A percentile compares a stretch with the other conserved stretches of the same genome.
Conservation (phyloP, 2,329 filamentous ascomycete genomes). For the Xylariaceae sp. region DNA sequence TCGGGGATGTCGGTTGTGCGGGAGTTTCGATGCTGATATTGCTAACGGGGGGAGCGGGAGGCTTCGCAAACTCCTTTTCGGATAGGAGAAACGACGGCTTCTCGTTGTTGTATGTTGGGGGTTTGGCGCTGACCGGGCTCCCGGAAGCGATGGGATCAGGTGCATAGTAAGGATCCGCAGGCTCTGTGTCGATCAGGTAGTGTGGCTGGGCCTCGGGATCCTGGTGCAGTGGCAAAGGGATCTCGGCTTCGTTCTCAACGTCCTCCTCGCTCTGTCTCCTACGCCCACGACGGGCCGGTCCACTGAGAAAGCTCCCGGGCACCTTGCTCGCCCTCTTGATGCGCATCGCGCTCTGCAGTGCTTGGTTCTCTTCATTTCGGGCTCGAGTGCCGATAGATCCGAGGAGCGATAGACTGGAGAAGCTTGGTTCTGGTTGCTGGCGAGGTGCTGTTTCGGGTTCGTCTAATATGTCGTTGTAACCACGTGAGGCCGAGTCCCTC, state of each 20-base stretch:
- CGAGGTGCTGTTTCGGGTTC: conserved; percentile 47
- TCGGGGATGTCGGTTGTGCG: conserved; percentile 43
- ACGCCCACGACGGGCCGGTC: conserved; percentile 70
- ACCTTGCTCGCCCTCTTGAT: conserved; percentile 72
- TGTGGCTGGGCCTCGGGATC: conserved; percentile 40
- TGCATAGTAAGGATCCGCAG: conserved; percentile 40
- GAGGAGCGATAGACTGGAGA: conserved; percentile 51
- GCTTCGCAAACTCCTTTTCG: conserved; percentile 51
- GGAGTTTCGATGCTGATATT: conserved; percentile 36
- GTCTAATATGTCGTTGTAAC: conserved; percentile 43
- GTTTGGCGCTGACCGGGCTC: conserved; percentile 50
- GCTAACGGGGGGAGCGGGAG: conserved; percentile 46
- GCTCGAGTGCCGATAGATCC: conserved; percentile 45
- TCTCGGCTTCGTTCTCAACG: conserved; percentile 43
- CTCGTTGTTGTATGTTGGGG: conserved; percentile 57
- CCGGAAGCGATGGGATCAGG: conserved; percentile 51
- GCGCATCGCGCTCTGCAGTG: conserved; percentile 67
- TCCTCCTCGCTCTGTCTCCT: conserved; percentile 64
- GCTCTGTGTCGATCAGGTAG: conserved; percentile 34
- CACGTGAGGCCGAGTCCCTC: conserved; percentile 27
- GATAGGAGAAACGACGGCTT: conserved; percentile 52
- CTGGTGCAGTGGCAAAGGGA: conserved; percentile 34
- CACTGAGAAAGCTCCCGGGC: conserved; percentile 71
- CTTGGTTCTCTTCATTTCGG: conserved; percentile 57
- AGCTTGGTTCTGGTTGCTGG: conserved; percentile 41